Percentiles rank a stretch among this genome's conserved stretches.
Evolutionary conservation across 768 basidiomycete species (phyloP).

Genomic region (Termitomyces sp.): DNA sequence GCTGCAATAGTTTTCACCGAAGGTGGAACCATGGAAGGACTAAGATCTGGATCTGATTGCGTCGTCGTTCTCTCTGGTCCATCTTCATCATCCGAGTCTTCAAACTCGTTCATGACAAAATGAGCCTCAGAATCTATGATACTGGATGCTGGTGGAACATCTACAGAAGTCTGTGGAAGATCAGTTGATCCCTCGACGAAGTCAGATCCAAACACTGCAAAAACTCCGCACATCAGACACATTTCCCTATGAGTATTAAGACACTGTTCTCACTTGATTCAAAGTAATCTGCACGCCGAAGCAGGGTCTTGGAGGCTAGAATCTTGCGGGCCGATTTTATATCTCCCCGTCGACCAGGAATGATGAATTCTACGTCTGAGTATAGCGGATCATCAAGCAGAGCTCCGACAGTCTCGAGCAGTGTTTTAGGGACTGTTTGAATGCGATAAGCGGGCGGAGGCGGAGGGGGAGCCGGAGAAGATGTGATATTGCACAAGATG

Average conservation of each 20-base stretch:
- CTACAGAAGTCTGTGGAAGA: constrained; percentile 19
- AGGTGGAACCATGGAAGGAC: constrained; percentile 4
- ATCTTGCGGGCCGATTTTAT: constrained; percentile 41
- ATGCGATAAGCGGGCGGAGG: constrained; percentile 42
- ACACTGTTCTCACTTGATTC: constrained; percentile 46
- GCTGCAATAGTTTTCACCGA: constrained; percentile 1
- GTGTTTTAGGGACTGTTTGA: constrained; percentile 57
- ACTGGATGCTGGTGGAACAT: constrained; percentile 13
- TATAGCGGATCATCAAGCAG: constrained; percentile 79
- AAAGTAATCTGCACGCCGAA: constrained; percentile 75
- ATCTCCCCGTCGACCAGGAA: constrained; percentile 41
- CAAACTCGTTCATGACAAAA: constrained; percentile 38
- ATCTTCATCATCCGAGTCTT: constrained; percentile 44
- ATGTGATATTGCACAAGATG: constrained; percentile 74
- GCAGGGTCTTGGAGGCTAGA: constrained; percentile 63
- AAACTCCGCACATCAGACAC: background rate
- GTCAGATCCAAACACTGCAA: constrained; percentile 65
- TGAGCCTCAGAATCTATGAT: constrained; percentile 21
- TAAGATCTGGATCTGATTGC: constrained; percentile 21
- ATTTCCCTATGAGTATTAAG: background rate
- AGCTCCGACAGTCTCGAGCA: constrained; percentile 67
- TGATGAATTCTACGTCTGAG: constrained; percentile 78
- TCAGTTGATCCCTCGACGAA: constrained; percentile 54
- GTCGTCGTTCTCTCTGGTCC: constrained; percentile 16
- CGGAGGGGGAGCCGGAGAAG: constrained; percentile 44